Evolutionary conservation across 495 filamentous ascomycete species (phyloP), one percentile per base, ranked within the genome.

Genomic region (Neurospora sp.): DNA sequence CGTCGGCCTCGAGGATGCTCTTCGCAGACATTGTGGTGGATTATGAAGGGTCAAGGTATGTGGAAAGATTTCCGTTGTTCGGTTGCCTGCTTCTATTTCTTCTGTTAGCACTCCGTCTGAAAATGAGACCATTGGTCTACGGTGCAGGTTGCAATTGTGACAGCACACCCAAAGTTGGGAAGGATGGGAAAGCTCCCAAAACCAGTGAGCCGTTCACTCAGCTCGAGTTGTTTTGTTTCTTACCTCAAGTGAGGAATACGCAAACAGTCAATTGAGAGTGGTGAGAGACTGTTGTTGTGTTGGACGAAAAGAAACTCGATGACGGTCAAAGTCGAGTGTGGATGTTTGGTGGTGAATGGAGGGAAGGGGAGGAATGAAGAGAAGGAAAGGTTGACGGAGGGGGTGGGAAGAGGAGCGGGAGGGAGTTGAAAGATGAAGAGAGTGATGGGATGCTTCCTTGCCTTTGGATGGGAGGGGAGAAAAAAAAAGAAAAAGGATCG

Each of bases 1-100:
- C 96, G 86, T 99, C 96, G 88, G 96, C 96, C 86, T 99, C 96
- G 89, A 91, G 84, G 80, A 99, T 98, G 73, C 95, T 91, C 86
- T 99, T 99, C 84, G 96, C 96, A 82, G 96, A 96, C 96, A 99
- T 99, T 87, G 80, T 87, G 72, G 76, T 78, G 68, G 71, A 71
- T 76, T 73, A 74, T 69, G 59, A 69, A 53, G 71, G 44, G 5
- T 68, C 70, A 40, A 75, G 73, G 75, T 72, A 71, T 70, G 71
- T 74, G 69, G 22, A 42, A 40, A 31, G 69, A 12, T 69, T 68
- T 69, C 69, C 72, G 69, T 72, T 48, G 71, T 22, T 65, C 73
- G 48, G 39, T 70, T 65, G 76, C 39, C 74, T 73, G 74, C 40
- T 69, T 74, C 31, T 61, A 35, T 72, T 38, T 69, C 37, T 59